phyloP scores from a whole-genome alignment of 176 grass and related monocot genomes.

The Areca catechu region DNA sequence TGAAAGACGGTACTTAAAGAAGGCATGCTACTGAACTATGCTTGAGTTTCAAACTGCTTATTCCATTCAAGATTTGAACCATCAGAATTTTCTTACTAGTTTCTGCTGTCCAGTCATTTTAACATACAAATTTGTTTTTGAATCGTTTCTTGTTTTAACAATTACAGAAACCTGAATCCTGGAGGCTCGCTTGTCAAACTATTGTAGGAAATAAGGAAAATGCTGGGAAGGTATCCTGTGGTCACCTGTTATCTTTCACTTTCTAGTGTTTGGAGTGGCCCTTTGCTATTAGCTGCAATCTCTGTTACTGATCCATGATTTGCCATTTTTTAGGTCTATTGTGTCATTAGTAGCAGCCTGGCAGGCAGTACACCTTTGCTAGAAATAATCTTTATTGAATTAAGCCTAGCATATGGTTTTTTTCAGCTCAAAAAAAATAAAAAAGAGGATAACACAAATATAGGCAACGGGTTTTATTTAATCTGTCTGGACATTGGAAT shows the following conservation, averaged over 20 bases:
- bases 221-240: conserved; percentile 59
- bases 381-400: too few relatives aligned
- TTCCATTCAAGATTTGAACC: too few relatives aligned
- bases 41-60: too few relatives aligned
- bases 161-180: conserved; percentile 79
- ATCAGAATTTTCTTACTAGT: too few relatives aligned
- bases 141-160: neutral
- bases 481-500: too few relatives aligned
- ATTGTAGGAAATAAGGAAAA: conserved; percentile 96
- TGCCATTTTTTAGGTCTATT: neutral
- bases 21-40: conserved; percentile 20
- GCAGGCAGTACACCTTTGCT: too few relatives aligned
- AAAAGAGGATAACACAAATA: too few relatives aligned
- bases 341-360: too few relatives aligned
- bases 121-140: neutral
- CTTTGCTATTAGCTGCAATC: neutral
- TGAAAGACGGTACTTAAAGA: conserved; percentile 69
- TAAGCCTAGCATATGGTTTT: too few relatives aligned
- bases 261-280: neutral
- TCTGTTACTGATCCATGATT: neutral
- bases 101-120: too few relatives aligned
- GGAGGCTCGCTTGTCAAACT: conserved; percentile 90
- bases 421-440: too few relatives aligned
- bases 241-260: neutral
- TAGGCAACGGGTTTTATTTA: too few relatives aligned